Conservation (phyloP, 2,329 filamentous ascomycete species). For the Paradendryphiella salina region DNA sequence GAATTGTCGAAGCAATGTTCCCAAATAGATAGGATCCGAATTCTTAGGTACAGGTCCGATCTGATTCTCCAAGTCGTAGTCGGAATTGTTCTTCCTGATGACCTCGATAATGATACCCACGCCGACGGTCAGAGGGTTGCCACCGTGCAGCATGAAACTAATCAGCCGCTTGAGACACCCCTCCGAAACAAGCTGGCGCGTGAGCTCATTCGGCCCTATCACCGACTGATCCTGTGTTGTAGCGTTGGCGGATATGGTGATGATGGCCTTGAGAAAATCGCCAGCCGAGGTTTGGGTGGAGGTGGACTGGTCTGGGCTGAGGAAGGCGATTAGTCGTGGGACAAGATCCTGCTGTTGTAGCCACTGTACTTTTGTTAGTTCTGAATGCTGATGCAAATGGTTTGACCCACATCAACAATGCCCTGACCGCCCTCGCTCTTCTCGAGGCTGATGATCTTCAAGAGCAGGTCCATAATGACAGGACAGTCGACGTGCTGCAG, state of each 20-base stretch:
- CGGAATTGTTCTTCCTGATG: conserved; percentile 98
- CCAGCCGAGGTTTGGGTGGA: conserved; percentile 95
- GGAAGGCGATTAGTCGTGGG: conserved; percentile 80
- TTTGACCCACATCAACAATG: conserved; percentile 77
- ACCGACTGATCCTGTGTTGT: conserved; percentile 99
- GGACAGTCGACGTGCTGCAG: conserved; percentile 94
- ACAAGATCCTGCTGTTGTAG: conserved; percentile 87
- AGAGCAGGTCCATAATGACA: conserved; percentile 94
- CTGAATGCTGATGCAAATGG: not conserved
- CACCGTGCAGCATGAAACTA: conserved; percentile 86
- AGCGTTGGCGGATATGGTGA: conserved; percentile 97
- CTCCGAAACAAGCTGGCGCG: conserved; percentile 87
- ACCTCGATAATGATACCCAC: conserved; percentile 98
- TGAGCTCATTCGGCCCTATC: conserved; percentile 96
- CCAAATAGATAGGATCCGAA: conserved; percentile 94
- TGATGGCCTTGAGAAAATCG: conserved; percentile 97
- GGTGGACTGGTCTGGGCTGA: conserved; percentile 81
- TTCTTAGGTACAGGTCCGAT: conserved; percentile 77
- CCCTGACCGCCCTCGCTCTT: conserved; percentile 88
- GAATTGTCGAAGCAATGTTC: conserved; percentile 84
- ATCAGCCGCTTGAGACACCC: conserved; percentile 84
- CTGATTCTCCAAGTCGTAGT: conserved; percentile 93
- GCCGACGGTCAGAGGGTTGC: conserved; percentile 91
- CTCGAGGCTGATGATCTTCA: conserved; percentile 96
- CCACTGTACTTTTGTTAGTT: conserved; percentile 64